Percentiles rank a stretch among this genome's conserved stretches.
Conservation (phyloP, 805 yeast genomes). For the Maudiozyma turicensis region DNA sequence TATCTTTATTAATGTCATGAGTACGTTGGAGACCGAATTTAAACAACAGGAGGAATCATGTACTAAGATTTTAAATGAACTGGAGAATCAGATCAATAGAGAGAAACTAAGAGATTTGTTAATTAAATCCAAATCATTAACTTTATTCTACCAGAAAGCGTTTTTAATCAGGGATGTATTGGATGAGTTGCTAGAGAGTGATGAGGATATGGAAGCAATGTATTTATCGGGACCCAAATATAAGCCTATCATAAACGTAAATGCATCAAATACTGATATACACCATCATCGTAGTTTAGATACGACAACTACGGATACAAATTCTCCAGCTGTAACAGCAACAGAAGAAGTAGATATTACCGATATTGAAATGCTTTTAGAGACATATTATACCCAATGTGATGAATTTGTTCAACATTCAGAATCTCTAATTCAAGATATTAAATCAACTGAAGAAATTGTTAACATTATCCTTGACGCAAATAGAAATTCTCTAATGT, state of each 20-base stretch:
- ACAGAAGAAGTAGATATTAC: constrained; percentile 36
- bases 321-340: neutral
- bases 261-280: neutral
- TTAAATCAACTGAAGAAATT: constrained; percentile 85
- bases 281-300: neutral
- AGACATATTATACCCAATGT: constrained; percentile 82
- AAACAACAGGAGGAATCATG: constrained; percentile 48
- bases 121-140: constrained; percentile 59
- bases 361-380: constrained; percentile 79
- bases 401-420: constrained; percentile 91
- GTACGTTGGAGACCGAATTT: constrained; percentile 67
- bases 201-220: constrained; percentile 76
- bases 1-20: constrained; percentile 70
- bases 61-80: constrained; percentile 52
- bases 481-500: constrained; percentile 81
- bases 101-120: constrained; percentile 63
- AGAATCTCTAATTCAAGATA: constrained; percentile 71
- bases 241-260: neutral
- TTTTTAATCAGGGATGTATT: constrained; percentile 67
- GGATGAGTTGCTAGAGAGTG: constrained; percentile 77
- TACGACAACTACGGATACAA: neutral
- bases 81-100: constrained; percentile 75
- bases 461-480: constrained; percentile 87
- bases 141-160: constrained; percentile 67
- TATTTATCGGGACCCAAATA: constrained; percentile 38